A percentile compares a stretch with the other conserved stretches of the same genome.
Conservation (phyloP, 176 grass and related monocot genomes). For the Oryza brachyantha region DNA sequence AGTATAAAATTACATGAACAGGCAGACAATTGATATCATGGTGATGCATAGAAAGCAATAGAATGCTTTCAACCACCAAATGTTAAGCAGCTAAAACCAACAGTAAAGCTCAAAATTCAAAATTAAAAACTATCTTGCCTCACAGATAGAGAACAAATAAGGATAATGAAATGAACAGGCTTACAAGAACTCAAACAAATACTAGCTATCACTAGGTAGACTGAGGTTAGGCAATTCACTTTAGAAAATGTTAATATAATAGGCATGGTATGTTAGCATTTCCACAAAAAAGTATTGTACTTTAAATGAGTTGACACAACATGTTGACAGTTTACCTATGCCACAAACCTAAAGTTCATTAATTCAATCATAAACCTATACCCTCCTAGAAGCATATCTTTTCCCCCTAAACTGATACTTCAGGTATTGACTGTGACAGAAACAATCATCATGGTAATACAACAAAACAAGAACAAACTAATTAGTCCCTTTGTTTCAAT, state of each 20-base stretch:
- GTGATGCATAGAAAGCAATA: background rate
- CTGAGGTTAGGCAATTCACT: background rate
- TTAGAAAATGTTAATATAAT: background rate
- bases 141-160: background rate
- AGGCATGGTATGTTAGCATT: no score
- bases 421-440: no score
- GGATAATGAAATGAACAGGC: background rate
- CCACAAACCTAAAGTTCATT: background rate
- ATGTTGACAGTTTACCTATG: background rate
- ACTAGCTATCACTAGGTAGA: background rate
- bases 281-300: background rate
- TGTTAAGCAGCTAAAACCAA: background rate
- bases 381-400: background rate
- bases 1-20: background rate
- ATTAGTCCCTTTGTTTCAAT: no score
- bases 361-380: background rate
- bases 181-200: background rate
- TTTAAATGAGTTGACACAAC: background rate
- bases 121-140: background rate
- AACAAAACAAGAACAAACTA: no score
- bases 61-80: background rate
- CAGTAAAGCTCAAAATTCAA: background rate
- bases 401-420: background rate
- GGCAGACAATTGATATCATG: background rate
- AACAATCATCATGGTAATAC: no score